A percentile compares a stretch with the other conserved stretches of the same genome.
Evolutionary conservation across 225 moss, liverwort and hornwort species (phyloP).

Genomic region (Thuidium tamariscinum): DNA sequence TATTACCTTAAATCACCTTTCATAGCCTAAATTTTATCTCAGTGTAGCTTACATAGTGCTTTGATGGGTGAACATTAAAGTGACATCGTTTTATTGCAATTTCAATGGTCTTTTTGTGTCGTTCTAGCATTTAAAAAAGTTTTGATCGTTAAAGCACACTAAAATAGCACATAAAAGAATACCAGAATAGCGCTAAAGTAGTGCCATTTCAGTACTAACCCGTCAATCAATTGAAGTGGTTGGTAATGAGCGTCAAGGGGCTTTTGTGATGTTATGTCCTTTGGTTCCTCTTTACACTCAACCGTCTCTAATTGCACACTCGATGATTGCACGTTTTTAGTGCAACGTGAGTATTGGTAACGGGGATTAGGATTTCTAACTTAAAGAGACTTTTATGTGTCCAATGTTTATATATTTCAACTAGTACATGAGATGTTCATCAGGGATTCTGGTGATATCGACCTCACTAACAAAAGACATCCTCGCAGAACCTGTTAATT

Average conservation of each 20-base stretch:
- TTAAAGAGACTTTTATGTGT: neutral
- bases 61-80: neutral
- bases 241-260: neutral
- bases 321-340: neutral
- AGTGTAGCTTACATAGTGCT: neutral
- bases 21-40: neutral
- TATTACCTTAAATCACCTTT: neutral
- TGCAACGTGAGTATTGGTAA: neutral
- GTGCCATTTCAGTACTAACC: neutral
- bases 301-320: neutral
- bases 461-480: neutral
- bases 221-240: neutral
- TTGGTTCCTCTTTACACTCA: neutral
- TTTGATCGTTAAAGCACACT: neutral
- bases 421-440: neutral
- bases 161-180: too few relatives aligned
- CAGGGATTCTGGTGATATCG: neutral
- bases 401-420: neutral
- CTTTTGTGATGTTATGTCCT: neutral
- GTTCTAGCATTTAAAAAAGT: neutral
- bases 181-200: neutral
- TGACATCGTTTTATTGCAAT: neutral
- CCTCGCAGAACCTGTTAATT: constrained; percentile 21
- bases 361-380: neutral
- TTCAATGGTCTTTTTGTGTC: neutral